These are phyloP conservation scores for Kalaharituber pfeilii DNA, from an alignment of 2,329 filamentous ascomycete species.

Conservation along the genomic window DNA sequence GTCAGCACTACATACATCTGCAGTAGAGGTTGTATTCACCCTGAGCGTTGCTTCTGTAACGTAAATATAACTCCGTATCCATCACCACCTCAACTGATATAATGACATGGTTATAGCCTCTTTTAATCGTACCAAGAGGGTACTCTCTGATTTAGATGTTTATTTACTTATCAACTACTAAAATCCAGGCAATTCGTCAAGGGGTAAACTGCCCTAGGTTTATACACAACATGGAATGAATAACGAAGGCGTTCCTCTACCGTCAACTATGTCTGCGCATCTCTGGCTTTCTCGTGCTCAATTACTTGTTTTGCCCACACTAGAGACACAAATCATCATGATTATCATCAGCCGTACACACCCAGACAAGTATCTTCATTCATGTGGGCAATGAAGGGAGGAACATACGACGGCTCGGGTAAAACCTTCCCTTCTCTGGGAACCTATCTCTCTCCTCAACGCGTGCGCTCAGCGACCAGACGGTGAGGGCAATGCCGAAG, in stretches of 20 bases:
- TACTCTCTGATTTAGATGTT: too few species aligned
- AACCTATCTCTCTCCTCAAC: slow-evolving; percentile 56
- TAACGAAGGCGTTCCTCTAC: too few species aligned
- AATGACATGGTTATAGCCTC: too few species aligned
- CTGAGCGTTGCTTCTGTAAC: too few species aligned
- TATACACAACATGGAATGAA: too few species aligned
- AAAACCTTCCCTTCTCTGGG: slow-evolving; percentile 61
- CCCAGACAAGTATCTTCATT: background rate
- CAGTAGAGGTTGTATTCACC: too few species aligned
- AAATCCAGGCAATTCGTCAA: background rate
- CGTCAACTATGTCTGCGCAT: slow-evolving; percentile 16
- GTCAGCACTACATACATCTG: background rate
- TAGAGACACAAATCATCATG: too few species aligned
- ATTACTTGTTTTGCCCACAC: slow-evolving; percentile 55
- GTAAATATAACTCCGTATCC: too few species aligned
- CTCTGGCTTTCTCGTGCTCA: slow-evolving; percentile 44
- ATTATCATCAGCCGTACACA: slow-evolving; percentile 7
- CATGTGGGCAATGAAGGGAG: background rate
- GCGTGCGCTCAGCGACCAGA: slow-evolving; percentile 56
- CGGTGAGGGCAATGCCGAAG: slow-evolving; percentile 47
- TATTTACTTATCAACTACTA: background rate
- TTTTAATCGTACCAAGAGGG: too few species aligned
- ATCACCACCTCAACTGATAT: too few species aligned
- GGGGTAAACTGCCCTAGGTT: background rate
- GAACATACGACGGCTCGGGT: slow-evolving; percentile 62